Conservation (phyloP, 2,329 filamentous ascomycete species). For the Fusarium virguliforme region DNA sequence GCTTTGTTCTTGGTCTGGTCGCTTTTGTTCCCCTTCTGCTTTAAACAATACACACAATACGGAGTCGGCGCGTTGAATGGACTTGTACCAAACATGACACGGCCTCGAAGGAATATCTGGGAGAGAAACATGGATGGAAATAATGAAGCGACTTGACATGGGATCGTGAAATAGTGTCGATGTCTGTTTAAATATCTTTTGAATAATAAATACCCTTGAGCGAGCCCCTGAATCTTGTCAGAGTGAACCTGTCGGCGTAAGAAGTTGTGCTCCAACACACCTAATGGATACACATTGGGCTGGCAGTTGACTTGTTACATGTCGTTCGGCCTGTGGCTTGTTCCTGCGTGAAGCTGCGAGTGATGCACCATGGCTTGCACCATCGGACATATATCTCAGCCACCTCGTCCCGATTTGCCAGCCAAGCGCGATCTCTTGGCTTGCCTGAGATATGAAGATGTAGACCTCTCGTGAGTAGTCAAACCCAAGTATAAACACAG, state of each 20-base stretch:
- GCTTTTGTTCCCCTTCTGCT: conserved; percentile 49
- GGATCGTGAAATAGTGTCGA: conserved; percentile 13
- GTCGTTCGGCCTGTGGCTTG: neutral
- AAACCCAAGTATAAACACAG: neutral
- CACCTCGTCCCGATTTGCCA: conserved; percentile 1
- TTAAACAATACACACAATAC: conserved; percentile 24
- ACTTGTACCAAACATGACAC: neutral
- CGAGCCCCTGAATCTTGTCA: neutral
- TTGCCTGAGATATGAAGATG: neutral
- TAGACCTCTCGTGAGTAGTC: neutral
- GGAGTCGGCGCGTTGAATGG: neutral
- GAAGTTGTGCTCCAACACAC: neutral
- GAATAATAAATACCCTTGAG: conserved; percentile 32
- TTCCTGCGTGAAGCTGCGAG: conserved; percentile 7
- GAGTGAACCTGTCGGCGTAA: neutral
- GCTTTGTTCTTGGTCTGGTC: conserved; percentile 45
- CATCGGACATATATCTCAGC: neutral
- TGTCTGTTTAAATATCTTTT: neutral
- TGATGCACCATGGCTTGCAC: conserved; percentile 4
- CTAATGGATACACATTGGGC: neutral
- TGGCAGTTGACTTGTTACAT: neutral
- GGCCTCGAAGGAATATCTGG: neutral
- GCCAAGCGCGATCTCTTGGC: neutral
- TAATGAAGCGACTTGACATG: conserved; percentile 25
- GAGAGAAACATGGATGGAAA: conserved; percentile 12